These are phyloP conservation scores for Coemansia sp. DNA, from an alignment of 192 early-diverging fungal species.

Conservation along the genomic window DNA sequence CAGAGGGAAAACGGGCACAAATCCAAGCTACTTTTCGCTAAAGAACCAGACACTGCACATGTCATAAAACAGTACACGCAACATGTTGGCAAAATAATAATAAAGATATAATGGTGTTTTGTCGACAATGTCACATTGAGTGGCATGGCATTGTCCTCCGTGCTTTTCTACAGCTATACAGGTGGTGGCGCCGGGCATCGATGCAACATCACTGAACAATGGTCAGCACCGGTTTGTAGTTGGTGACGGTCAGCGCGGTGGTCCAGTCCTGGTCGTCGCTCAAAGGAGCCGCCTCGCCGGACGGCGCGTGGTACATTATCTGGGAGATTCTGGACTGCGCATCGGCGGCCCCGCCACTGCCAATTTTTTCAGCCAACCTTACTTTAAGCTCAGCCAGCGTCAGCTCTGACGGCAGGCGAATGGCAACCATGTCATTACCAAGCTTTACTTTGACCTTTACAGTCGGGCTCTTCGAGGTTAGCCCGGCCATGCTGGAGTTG, in stretches of 20 bases:
- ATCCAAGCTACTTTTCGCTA: too few relatives aligned
- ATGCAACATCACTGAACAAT: conserved; percentile 23
- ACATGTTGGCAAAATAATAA: conserved; percentile 16
- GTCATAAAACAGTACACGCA: background rate
- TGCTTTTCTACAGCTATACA: background rate
- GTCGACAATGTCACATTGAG: background rate
- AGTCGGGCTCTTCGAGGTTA: conserved; percentile 22
- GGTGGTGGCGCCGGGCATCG: background rate
- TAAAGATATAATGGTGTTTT: background rate
- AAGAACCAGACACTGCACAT: too few relatives aligned
- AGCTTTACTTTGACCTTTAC: conserved; percentile 75
- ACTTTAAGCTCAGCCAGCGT: conserved; percentile 58
- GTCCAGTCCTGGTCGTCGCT: conserved; percentile 48
- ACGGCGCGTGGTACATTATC: conserved; percentile 51
- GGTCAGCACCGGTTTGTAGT: conserved; percentile 48
- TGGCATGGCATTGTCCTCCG: background rate
- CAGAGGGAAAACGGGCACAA: too few relatives aligned
- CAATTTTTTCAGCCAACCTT: conserved; percentile 63
- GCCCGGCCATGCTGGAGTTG: conserved; percentile 36
- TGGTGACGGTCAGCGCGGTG: conserved; percentile 32
- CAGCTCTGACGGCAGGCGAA: conserved; percentile 62
- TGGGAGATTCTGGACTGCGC: conserved; percentile 15
- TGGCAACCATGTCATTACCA: conserved; percentile 70
- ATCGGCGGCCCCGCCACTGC: conserved; percentile 11
- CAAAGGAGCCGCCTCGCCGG: conserved; percentile 41